Conservation (phyloP, 2,329 filamentous ascomycete genomes). For the Cladophialophora exuberans region DNA sequence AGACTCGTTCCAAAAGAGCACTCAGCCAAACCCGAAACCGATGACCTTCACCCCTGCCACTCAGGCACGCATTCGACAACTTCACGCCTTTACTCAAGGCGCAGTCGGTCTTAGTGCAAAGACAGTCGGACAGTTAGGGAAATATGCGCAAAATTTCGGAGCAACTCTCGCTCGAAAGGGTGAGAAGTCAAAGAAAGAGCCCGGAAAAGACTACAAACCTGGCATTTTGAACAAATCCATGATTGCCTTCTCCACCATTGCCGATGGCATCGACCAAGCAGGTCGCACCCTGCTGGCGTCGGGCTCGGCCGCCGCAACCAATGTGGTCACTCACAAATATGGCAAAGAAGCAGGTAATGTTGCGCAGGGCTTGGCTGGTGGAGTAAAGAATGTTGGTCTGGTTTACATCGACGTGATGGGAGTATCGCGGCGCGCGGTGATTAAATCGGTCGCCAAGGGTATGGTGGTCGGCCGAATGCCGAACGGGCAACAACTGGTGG, state of each 20-base stretch:
- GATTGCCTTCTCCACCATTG: slow-evolving; percentile 94
- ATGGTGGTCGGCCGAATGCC: slow-evolving; percentile 66
- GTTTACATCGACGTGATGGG: slow-evolving; percentile 97
- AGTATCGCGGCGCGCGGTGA: slow-evolving; percentile 82
- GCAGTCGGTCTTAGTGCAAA: slow-evolving; percentile 81
- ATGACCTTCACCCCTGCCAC: slow-evolving; percentile 86
- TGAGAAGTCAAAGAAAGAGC: slow-evolving; percentile 60
- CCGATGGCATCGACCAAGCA: slow-evolving; percentile 89
- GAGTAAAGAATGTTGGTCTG: slow-evolving; percentile 92
- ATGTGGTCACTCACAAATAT: slow-evolving; percentile 86
- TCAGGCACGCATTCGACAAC: slow-evolving; percentile 81
- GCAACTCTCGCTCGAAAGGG: slow-evolving; percentile 71
- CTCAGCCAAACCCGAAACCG: slow-evolving; percentile 75
- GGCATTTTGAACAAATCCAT: slow-evolving; percentile 92
- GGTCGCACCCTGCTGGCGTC: slow-evolving; percentile 76
- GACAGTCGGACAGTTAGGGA: slow-evolving; percentile 81
- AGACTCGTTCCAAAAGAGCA: slow-evolving; percentile 77
- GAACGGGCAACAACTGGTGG: slow-evolving; percentile 52
- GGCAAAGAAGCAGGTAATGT: slow-evolving; percentile 82
- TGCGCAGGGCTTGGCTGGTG: slow-evolving; percentile 74
- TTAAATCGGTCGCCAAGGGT: slow-evolving; percentile 94
- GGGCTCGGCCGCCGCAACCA: slow-evolving; percentile 76
- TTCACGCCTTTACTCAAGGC: slow-evolving; percentile 80
- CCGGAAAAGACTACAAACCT: slow-evolving; percentile 82
- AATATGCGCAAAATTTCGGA: slow-evolving; percentile 86